These are phyloP conservation scores for Arachis monticola DNA, from an alignment of 331 rosid species.

Conservation along the genomic window DNA sequence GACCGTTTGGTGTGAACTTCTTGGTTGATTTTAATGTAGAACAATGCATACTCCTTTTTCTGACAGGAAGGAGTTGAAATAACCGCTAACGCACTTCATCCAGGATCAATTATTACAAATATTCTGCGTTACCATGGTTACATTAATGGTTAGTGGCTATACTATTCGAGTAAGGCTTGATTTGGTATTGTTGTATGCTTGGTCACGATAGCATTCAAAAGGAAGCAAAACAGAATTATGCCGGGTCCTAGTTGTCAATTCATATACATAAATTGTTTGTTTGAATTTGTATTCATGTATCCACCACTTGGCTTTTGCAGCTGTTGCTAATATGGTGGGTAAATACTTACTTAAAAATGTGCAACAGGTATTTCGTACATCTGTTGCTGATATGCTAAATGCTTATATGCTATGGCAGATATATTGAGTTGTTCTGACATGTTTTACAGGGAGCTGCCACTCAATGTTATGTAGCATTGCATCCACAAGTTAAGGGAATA, in stretches of 20 bases:
- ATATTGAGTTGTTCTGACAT: conserved; percentile 31
- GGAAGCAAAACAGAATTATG: conserved; percentile 26
- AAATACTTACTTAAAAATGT: conserved; percentile 68
- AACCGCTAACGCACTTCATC: conserved; percentile 83
- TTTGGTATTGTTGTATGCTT: conserved; percentile 19
- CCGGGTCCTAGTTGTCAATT: conserved; percentile 22
- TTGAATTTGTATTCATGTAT: conserved; percentile 28
- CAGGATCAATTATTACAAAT: conserved; percentile 80
- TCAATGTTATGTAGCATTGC: conserved; percentile 84
- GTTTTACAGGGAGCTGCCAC: conserved; percentile 88
- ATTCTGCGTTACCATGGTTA: conserved; percentile 67
- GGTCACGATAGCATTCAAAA: neutral
- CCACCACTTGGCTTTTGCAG: conserved; percentile 55
- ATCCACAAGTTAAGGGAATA: conserved; percentile 76
- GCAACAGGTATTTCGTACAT: conserved; percentile 67
- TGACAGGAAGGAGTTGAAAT: conserved; percentile 74
- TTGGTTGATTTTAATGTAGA: conserved; percentile 29
- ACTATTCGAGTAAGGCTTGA: conserved; percentile 25
- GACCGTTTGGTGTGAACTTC: conserved; percentile 17
- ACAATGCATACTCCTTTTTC: conserved; percentile 20
- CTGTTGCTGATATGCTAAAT: conserved; percentile 6
- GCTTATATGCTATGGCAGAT: neutral
- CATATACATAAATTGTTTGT: neutral
- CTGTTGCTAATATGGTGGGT: conserved; percentile 51
- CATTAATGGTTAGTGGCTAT: conserved; percentile 57